phyloP scores from a whole-genome alignment of 371 early-diverging fungal species.

The Saksenaea oblongispora region DNA sequence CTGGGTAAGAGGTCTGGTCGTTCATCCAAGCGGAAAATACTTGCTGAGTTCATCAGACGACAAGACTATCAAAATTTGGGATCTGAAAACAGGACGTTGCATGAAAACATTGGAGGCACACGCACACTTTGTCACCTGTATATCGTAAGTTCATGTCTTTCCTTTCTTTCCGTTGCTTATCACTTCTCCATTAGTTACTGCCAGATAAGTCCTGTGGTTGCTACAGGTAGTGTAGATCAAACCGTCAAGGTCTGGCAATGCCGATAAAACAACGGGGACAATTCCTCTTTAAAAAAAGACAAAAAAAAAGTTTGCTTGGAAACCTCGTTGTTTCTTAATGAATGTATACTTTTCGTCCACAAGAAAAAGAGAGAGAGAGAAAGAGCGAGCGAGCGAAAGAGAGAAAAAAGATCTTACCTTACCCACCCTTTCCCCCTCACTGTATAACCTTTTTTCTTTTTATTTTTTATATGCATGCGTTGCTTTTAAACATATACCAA shows the following conservation, averaged over 20 bases:
- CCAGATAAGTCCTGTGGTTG: constrained; percentile 64
- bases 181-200: constrained; percentile 29
- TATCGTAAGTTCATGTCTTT: constrained; percentile 57
- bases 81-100: constrained; percentile 81
- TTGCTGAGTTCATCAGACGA: constrained; percentile 85
- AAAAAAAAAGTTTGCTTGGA: background rate
- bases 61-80: constrained; percentile 88
- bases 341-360: constrained; percentile 2
- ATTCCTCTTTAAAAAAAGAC: background rate
- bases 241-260: constrained; percentile 73
- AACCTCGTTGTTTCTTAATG: constrained; percentile 1
- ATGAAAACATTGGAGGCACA: constrained; percentile 84
- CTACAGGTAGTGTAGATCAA: constrained; percentile 87
- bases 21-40: constrained; percentile 82
- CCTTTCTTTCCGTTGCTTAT: background rate
- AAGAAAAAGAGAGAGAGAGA: background rate
- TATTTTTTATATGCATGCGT: constrained; percentile 1
- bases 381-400: too few species aligned
- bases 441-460: constrained; percentile 3
- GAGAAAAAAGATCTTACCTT: background rate
- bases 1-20: constrained; percentile 87
- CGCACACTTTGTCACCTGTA: constrained; percentile 87
- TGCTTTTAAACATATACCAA: constrained; percentile 3
- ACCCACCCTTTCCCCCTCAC: background rate
- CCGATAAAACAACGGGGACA: too few species aligned